Base-by-base conservation (phyloP, 495 filamentous ascomycete genomes). In the Penicillium macrosclerotiorum region DNA sequence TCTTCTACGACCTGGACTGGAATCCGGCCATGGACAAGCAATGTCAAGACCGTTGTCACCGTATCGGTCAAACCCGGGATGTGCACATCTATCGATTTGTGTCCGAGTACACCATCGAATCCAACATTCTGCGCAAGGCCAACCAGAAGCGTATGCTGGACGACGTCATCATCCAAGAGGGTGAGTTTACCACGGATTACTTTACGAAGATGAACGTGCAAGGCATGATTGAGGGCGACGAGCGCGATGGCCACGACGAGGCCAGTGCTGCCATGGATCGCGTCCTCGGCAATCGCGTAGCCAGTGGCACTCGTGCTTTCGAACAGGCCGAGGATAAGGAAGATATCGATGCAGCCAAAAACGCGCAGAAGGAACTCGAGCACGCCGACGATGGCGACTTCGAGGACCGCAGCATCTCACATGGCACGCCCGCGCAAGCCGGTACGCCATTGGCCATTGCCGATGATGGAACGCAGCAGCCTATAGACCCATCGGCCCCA, bases 11-110 rank as follows among this genome's bases (percentile, higher is more conserved):
- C 63, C 80, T 96, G 32, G 94, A 99, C 68, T 99, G 94, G 94
- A 99, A 99, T 54, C 94, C 94, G 0, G 94, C 94, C 8, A 99
- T 99, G 94, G 94, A 99, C 67, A 96, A 96, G 59, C 94, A 99
- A 65, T 99, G 94, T 62, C 94, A 97, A 68, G 94, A 99, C 61
- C 85, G 94, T 51, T 92, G 88, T 52, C 94, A 99, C 64, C 90
- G 94, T 40, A 99, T 99, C 57, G 94, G 94, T 3, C 94, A 99
- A 66, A 97, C 94, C 0, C 83, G 94, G 20, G 94, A 99, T 59
- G 94, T 99, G 29, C 92, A 97, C 59, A 96, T 99, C 57, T 99
- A 96, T 68, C 88, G 93, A 5, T 85, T 99, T 30, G 92, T 99
- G 20, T 91, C 86, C 16, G 94, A 99, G 69, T 89, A 95, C 64